These are phyloP conservation scores for Amesomyces nigricolor DNA, from an alignment of 2,329 filamentous ascomycete genomes.

Conservation along the genomic window DNA sequence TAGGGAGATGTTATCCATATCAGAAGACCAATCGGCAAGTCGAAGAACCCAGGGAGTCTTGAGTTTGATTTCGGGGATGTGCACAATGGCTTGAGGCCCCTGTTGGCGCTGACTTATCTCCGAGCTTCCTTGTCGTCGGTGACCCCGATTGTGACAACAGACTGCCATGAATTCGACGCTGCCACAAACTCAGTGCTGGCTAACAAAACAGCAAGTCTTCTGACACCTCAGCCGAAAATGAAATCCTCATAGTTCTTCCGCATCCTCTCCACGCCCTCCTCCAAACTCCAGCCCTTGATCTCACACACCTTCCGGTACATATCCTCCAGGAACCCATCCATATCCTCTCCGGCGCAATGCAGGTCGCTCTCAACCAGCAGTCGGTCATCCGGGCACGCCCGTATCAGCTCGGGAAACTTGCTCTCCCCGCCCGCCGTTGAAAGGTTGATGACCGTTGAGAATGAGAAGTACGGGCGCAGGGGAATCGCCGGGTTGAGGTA, in stretches of 20 bases:
- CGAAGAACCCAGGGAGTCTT: too few relatives aligned
- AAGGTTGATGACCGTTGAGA: constrained; percentile 79
- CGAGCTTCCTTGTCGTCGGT: too few relatives aligned
- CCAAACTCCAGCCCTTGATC: constrained; percentile 70
- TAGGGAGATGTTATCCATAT: too few relatives aligned
- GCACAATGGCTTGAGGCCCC: too few relatives aligned
- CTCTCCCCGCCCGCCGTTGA: constrained; percentile 43
- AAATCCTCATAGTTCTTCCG: constrained; percentile 74
- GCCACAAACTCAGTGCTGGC: not conserved
- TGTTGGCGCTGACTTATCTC: too few relatives aligned
- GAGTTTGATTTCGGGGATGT: too few relatives aligned
- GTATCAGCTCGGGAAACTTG: constrained; percentile 60
- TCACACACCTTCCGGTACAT: constrained; percentile 71
- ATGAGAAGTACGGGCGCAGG: constrained; percentile 76
- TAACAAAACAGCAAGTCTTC: not conserved
- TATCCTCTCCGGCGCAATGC: constrained; percentile 70
- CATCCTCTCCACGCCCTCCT: constrained; percentile 63
- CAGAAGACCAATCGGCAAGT: too few relatives aligned
- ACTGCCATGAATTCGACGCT: too few relatives aligned
- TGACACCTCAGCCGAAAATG: constrained; percentile 51
- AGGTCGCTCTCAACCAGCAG: constrained; percentile 88
- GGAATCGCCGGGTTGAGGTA: constrained; percentile 72
- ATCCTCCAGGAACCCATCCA: constrained; percentile 73
- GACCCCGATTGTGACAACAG: too few relatives aligned
- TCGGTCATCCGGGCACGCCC: constrained; percentile 67